A percentile compares a stretch with the other conserved stretches of the same genome.
These are phyloP conservation scores for Aspergillus cavernicola DNA, from an alignment of 495 filamentous ascomycete genomes.

Conservation along the genomic window DNA sequence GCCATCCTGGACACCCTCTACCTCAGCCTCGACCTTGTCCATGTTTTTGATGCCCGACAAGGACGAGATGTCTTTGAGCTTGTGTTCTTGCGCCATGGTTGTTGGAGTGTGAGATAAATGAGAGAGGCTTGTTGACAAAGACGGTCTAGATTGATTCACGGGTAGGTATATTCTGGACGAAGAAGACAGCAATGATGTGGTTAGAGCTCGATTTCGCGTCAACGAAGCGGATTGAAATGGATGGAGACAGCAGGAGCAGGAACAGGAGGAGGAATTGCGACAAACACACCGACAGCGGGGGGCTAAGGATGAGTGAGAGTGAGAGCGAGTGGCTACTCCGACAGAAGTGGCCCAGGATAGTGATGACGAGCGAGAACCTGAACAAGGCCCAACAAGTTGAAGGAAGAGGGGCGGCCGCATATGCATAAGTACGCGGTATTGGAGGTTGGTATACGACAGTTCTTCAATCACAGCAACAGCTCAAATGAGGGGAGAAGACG, in stretches of 20 bases:
- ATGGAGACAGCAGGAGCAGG: conserved; percentile 24
- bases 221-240: conserved; percentile 6
- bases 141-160: background rate
- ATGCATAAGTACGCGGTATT: conserved; percentile 14
- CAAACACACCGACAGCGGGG: conserved; percentile 24
- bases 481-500: background rate
- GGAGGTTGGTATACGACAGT: too few relatives aligned
- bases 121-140: background rate
- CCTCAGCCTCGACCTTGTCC: conserved; percentile 83
- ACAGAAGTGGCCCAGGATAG: background rate
- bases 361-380: conserved; percentile 10
- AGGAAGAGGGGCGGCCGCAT: conserved; percentile 18
- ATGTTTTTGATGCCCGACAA: conserved; percentile 64
- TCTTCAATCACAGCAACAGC: background rate
- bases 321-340: background rate
- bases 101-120: conserved; percentile 8
- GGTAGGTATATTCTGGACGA: background rate
- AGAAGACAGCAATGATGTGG: background rate
- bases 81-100: conserved; percentile 69
- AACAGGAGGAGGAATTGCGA: conserved; percentile 20
- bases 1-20: conserved; percentile 79
- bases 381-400: background rate
- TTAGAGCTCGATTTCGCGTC: background rate
- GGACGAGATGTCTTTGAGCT: conserved; percentile 73
- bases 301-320: conserved; percentile 4